Conservation (phyloP, 768 basidiomycete species). For the Mycena latifolia region DNA sequence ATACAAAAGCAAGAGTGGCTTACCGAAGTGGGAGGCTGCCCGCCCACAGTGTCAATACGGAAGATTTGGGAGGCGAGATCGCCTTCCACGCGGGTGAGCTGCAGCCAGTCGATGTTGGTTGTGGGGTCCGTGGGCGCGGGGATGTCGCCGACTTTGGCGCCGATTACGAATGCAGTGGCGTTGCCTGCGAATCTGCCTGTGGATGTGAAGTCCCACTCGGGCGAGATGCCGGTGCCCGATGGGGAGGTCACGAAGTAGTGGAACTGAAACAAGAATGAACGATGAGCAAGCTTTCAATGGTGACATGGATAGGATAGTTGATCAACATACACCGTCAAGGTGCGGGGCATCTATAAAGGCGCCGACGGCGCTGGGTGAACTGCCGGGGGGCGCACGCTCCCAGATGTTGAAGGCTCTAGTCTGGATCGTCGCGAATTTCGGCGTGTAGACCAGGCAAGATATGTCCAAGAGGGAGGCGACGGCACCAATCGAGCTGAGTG, state of each 20-base stretch:
- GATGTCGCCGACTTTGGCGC: too few relatives aligned
- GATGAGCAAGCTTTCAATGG: too few relatives aligned
- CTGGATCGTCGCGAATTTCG: background rate
- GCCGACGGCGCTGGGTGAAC: conserved; percentile 27
- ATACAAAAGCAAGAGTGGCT: background rate
- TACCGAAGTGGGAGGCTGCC: conserved; percentile 51
- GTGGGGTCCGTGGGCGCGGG: conserved; percentile 40
- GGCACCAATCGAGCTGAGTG: conserved; percentile 58
- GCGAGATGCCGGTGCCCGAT: too few relatives aligned
- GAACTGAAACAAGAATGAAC: conserved; percentile 28
- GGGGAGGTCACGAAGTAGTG: conserved; percentile 54
- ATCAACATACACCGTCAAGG: background rate
- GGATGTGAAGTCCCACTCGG: conserved; percentile 55
- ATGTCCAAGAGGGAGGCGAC: conserved; percentile 67
- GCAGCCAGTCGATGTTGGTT: conserved; percentile 54
- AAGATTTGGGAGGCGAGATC: conserved; percentile 51
- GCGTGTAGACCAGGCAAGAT: conserved; percentile 55
- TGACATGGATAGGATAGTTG: background rate
- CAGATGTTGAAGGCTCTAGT: conserved; percentile 44
- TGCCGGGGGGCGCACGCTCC: conserved; percentile 35
- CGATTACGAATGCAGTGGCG: conserved; percentile 29
- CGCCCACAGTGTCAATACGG: conserved; percentile 40
- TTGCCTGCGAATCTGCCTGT: conserved; percentile 26
- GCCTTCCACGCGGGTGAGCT: conserved; percentile 50
- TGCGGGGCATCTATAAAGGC: background rate